Base-by-base conservation (phyloP, 1,284 basidiomycete genomes). In the Xanthoconium separans region DNA sequence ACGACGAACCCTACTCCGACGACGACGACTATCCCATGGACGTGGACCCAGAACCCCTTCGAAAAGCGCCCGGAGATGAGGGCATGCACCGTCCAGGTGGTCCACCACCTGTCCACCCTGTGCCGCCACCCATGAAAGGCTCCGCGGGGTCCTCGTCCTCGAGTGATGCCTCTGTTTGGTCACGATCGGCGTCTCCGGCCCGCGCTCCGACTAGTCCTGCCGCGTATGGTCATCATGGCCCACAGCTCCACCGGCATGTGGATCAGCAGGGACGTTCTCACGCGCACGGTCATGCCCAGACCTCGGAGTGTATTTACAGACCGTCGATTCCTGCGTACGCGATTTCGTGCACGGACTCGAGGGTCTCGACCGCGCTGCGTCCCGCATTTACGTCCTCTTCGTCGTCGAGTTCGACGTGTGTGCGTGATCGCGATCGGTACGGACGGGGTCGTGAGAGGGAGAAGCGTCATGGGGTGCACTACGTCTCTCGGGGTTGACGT, bases 321-420 rank as follows among this genome's bases (percentile, higher is more conserved):
- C 69, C 69, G 1, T 66, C 69, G 15, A 70, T 70, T 13, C 47
- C 65, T 0, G 65, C 67, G 1, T 66, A 70, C 48, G 65, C 67
- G 9, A 65, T 69, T 24, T 66, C 65, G 6, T 70, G 68, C 4
- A 67, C 69, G 5, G 65, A 67, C 55, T 61, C 67, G 16, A 62
- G 64, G 57, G 69, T 70, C 11, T 70, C 69, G 53, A 67, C 65
- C 3, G 69, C 69, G 4, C 44, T 67, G 45, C 65, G 69, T 6
- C 65, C 65, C 18, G 65, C 69, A 24, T 67, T 67, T 61, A 66
- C 65, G 46, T 27, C 27, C 6, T 22, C 22, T 22, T 27, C 27
- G 27, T 27, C 27, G 27, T 67, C 65, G 47, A 55, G 7, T 9
- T 46, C 65, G 36, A 54, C 31, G 11, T 65, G 43, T 20, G 45